Evolutionary conservation across 2,329 filamentous ascomycete genomes (phyloP), one percentile per base, ranked within the genome.

Genomic region (Kalaharituber pfeilii): DNA sequence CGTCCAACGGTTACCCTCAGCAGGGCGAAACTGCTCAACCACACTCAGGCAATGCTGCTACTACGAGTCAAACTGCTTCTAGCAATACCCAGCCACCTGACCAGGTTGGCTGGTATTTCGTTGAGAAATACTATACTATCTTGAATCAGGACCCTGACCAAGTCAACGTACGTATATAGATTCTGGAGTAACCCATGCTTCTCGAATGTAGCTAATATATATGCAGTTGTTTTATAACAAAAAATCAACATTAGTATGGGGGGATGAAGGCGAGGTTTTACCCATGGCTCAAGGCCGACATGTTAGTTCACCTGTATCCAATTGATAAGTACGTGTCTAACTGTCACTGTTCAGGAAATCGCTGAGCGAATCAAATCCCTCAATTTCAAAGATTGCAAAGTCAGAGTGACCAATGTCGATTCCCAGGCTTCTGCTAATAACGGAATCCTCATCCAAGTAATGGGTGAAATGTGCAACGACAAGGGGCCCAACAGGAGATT

Each of bases 101-200:
- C 64, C 86, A 96, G 73, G 87, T 98, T 63, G 91, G 87, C 70
- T 98, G 91, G 91, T 96, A 89, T 73, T 98, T 98, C 64, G 91
- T 98, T 56, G 88, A 96, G 77, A 87, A 94, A 71, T 98, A 95
- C 76, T 98, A 98, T 73, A 96, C 86, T 64, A 98, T 87, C 59
- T 73, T 98, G 67, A 95, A 88, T 79, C 88, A 89, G 71, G 84
- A 75, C 62, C 88, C 91, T 22, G 87, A 94, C 67, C 93, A 91
- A 72, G 84, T 98, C 65, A 89, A 87, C 67, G 73, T 75, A n/a
- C n/a, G n/a, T n/a, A n/a, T n/a, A n/a, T n/a, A n/a, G n/a, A n/a
- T n/a, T n/a, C n/a, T n/a, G n/a, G 67, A 65, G 72, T 67, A 45
- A 6, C 9, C 59, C 26, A 18, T 45, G 9, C 50, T 33, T 18